Base-by-base conservation (phyloP, 257 asterid genomes). In the Eustoma russellianum region DNA sequence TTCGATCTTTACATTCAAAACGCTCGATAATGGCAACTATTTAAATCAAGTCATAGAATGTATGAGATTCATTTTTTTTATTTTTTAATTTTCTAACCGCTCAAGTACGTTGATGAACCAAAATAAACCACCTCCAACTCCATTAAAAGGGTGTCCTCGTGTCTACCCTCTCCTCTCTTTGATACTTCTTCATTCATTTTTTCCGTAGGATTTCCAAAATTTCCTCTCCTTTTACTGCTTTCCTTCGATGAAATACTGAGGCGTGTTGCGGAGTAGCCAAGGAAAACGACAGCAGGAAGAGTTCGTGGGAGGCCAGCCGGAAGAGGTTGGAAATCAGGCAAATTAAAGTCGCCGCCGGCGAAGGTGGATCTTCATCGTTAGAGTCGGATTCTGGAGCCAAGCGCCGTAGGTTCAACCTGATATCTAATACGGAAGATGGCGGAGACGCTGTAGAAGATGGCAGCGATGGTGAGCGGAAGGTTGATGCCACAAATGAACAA, bases 271-370 rank as follows among this genome's bases (percentile, higher is more conserved):
- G 71, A 10, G 66, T 74, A n/a, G 64, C 61, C 30, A 54, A 68
- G 49, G 77, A 79, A 48, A 63, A 57, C 49, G 77, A 79, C 24
- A 13, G 81, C 52, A 70, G 74, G 48, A 15, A 46, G 8, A 53
- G 63, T 62, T 68, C 81, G 12, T 64, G 77, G 46, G 65, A 70
- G 7, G 77, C 80, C 14, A 69, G 93, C 69, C 70, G 74, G 65
- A 72, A 76, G 73, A 66, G 83, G 47, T 74, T 74, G 79, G 86
- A 82, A 64, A 59, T 78, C 46, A 70, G 85, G 14, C 68, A 70
- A 17, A 50, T 64, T 0, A 69, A 76, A 34, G 28, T 72, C 6
- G 73, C 67, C 0, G 47, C 78, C 13, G 70, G 24, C 45, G 10
- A 35, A 48, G 30, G 30, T 24, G 30, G 30, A 2, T 24, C 30